These are phyloP conservation scores for Coemansia sp. DNA, from an alignment of 192 early-diverging fungal species.

Conservation along the genomic window DNA sequence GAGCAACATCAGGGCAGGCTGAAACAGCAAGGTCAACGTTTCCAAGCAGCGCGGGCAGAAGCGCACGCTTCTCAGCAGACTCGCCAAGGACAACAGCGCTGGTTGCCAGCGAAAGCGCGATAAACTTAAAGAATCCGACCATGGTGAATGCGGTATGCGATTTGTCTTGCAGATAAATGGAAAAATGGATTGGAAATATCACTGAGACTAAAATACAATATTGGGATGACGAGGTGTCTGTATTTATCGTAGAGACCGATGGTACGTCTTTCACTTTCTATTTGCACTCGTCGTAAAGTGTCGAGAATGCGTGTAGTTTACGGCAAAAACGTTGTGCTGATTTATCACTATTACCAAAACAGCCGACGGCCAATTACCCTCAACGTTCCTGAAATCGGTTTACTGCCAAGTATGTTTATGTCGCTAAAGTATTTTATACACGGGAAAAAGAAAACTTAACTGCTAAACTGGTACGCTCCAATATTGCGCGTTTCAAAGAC, in stretches of 20 bases:
- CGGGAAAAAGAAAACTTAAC: not conserved
- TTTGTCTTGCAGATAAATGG: not conserved
- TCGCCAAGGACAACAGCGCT: constrained; percentile 13
- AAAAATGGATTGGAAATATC: not conserved
- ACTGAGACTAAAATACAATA: not conserved
- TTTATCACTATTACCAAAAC: not conserved
- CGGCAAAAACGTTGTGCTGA: not conserved
- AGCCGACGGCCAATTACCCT: not conserved
- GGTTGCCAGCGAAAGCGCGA: constrained; percentile 19
- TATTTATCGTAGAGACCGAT: not conserved
- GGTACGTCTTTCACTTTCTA: not conserved
- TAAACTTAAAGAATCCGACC: constrained; percentile 28
- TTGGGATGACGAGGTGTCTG: not conserved
- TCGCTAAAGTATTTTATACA: not conserved
- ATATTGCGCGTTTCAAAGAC: constrained; percentile 27
- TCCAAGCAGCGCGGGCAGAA: constrained; percentile 47
- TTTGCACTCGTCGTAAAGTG: not conserved
- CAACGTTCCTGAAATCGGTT: constrained; percentile 3
- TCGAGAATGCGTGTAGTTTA: not conserved
- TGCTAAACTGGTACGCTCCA: constrained; percentile 24
- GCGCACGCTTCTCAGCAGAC: constrained; percentile 30
- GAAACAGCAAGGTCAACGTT: constrained; percentile 35
- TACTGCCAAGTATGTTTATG: not conserved
- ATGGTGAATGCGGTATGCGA: constrained; percentile 8
- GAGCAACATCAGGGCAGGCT: constrained; percentile 41